A percentile compares a stretch with the other conserved stretches of the same genome.
Conservation (phyloP, 179 eudicot genomes). For the Beta lomatogona region DNA sequence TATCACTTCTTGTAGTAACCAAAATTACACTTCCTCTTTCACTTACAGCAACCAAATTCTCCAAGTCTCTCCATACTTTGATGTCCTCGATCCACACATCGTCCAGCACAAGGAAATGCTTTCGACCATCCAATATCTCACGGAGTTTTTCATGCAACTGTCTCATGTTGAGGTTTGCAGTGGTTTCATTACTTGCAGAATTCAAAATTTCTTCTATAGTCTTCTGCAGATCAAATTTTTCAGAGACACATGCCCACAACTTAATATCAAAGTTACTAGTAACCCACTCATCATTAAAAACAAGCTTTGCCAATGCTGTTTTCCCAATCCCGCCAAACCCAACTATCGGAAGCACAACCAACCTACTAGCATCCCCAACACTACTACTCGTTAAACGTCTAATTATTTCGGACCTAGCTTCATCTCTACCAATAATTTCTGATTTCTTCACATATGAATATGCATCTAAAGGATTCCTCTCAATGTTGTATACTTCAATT, state of each 20-base stretch:
- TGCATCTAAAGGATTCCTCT: slow-evolving; percentile 2
- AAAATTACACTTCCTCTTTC: slow-evolving; percentile 36
- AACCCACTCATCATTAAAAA: slow-evolving; percentile 31
- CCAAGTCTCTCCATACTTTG: slow-evolving; percentile 37
- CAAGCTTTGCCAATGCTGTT: slow-evolving; percentile 39
- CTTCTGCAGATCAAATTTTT: slow-evolving; percentile 13
- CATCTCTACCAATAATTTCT: slow-evolving; percentile 19
- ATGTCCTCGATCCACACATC: slow-evolving; percentile 52
- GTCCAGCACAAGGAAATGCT: slow-evolving; percentile 48
- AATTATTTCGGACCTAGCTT: slow-evolving; percentile 2
- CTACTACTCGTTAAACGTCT: background rate
- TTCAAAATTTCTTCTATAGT: slow-evolving; percentile 37
- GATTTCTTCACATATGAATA: background rate
- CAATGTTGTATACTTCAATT: background rate
- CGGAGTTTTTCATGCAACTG: slow-evolving; percentile 28
- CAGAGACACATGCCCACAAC: slow-evolving; percentile 45
- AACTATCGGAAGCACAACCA: background rate
- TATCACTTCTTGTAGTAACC: slow-evolving; percentile 13
- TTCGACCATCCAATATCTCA: slow-evolving; percentile 21
- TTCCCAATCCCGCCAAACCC: slow-evolving; percentile 51
- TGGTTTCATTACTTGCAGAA: slow-evolving; percentile 34
- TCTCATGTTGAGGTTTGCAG: slow-evolving; percentile 33
- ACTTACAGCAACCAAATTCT: slow-evolving; percentile 23
- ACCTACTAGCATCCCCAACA: slow-evolving; percentile 7
- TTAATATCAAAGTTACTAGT: slow-evolving; percentile 32